Conservation (phyloP, 1,139 yeast genomes). For the Oligophagozyma castellii region DNA sequence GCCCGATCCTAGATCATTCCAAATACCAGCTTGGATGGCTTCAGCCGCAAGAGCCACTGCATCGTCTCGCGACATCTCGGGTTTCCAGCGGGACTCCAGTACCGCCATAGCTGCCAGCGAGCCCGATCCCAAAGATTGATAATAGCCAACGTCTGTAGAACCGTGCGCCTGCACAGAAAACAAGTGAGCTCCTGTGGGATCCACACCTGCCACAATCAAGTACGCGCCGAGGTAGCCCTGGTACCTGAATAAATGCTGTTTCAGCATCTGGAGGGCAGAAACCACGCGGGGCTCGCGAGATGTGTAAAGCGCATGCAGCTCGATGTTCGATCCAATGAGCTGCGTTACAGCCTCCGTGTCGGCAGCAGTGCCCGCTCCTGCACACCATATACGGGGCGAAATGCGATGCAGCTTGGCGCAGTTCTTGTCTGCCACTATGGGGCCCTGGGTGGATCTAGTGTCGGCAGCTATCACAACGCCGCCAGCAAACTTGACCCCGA, state of each 20-base stretch:
- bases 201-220: constrained; percentile 91
- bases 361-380: constrained; percentile 99
- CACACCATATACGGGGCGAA: constrained; percentile 95
- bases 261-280: constrained; percentile 82
- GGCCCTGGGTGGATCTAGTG: constrained; percentile 94
- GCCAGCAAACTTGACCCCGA: constrained; percentile 80
- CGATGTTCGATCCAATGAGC: constrained; percentile 79
- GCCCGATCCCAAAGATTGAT: constrained; percentile 88
- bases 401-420: constrained; percentile 91
- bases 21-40: constrained; percentile 94
- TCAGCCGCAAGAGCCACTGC: constrained; percentile 82
- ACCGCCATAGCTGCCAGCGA: constrained; percentile 99
- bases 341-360: constrained; percentile 97
- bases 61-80: constrained; percentile 66
- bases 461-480: constrained; percentile 98
- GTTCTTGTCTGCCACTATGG: constrained; percentile 93
- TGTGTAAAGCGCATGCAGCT: constrained; percentile 72
- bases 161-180: constrained; percentile 96
- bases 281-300: constrained; percentile 86
- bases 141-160: constrained; percentile 88
- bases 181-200: constrained; percentile 90
- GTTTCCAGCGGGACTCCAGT: constrained; percentile 75
- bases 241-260: constrained; percentile 89
- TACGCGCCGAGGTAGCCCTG: constrained; percentile 97
- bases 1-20: constrained; percentile 98